Evolutionary conservation across 2,329 filamentous ascomycete genomes (phyloP), one percentile per base, ranked within the genome.

Genomic region (Aspergillus brunneoviolaceus): DNA sequence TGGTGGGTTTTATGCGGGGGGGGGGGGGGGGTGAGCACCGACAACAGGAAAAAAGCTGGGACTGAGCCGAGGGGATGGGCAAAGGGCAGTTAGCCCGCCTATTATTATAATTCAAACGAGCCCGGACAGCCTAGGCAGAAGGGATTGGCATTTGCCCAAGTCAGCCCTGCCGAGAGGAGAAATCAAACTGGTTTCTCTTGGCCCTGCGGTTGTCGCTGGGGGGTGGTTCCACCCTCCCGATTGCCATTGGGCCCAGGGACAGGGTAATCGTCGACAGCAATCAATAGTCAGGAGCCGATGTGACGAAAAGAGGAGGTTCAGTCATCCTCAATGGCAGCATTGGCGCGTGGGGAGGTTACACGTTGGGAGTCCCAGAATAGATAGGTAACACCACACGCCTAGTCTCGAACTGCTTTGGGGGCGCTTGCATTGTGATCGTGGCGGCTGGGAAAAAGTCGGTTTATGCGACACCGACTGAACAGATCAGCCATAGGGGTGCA

Each of bases 191-290:
- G 51, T 42, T 25, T 23, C 16, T 35, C 51, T 53, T 53, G 51
- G 51, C 51, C 51, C 51, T 53, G 51, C 51, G 10, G 21, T 42
- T 19, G 39, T 29, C 35, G 51, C 51, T 53, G 51, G 51, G 35
- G 27, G 23, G 12, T 35, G 33, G 51, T 42, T 53, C 51, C 51
- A 53, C 51, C 31, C 16, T 3, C 51, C 16, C 6, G 23, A 9
- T 25, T 25, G 51, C 51, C 33, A 53, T 53, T 53, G 51, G 51
- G 7, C 10, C 21, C 33, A 42, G 9, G 51, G 35, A n/a, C 33
- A 53, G 33, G 39, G 39, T 45, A 16, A 45, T 45, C 5, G 16
- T 45, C 39, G 39, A 45, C 16, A 6, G 39, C 2, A 19, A 45
- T 45, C 39, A 45, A 45, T 45, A 45, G 39, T 45, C 39, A 5